A percentile compares a stretch with the other conserved stretches of the same genome.
phyloP scores from a whole-genome alignment of 192 early-diverging fungal species.

The Phycomyces blakesleeanus region DNA sequence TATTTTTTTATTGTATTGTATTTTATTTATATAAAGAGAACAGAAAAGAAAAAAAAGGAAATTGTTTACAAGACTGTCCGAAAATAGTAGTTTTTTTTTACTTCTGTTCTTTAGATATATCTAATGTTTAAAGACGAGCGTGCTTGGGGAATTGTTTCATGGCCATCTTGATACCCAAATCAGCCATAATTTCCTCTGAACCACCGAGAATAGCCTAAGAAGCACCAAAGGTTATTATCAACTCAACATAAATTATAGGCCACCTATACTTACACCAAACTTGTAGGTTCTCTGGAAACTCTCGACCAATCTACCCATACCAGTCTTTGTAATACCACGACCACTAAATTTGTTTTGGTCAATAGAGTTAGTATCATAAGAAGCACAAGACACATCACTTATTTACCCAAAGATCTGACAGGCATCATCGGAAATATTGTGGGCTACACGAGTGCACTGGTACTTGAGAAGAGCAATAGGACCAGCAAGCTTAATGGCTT shows the following conservation, averaged over 20 bases:
- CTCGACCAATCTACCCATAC: conserved; percentile 67
- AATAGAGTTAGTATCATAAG: neutral
- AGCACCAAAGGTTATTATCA: too few species aligned
- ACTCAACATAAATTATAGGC: neutral
- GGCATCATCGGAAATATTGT: conserved; percentile 61
- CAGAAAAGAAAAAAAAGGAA: too few species aligned
- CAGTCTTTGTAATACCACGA: conserved; percentile 64
- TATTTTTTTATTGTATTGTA: too few species aligned
- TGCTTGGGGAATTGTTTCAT: conserved; percentile 34
- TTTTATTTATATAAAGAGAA: too few species aligned
- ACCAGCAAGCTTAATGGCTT: conserved; percentile 57
- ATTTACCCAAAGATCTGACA: conserved; percentile 65
- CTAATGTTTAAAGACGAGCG: conserved; percentile 14
- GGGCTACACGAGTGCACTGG: conserved; percentile 52
- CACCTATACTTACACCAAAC: conserved; percentile 41
- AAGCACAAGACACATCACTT: too few species aligned
- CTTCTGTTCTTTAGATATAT: too few species aligned
- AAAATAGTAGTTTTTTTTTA: neutral
- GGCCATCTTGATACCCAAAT: conserved; percentile 59
- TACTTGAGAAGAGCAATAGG: conserved; percentile 63
- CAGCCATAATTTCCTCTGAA: conserved; percentile 57
- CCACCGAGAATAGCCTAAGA: conserved; percentile 42
- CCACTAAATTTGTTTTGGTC: too few species aligned
- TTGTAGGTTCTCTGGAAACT: conserved; percentile 64
- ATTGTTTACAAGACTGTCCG: too few species aligned